Conservation (phyloP, 306 rosid species). For the Corylus americana region DNA sequence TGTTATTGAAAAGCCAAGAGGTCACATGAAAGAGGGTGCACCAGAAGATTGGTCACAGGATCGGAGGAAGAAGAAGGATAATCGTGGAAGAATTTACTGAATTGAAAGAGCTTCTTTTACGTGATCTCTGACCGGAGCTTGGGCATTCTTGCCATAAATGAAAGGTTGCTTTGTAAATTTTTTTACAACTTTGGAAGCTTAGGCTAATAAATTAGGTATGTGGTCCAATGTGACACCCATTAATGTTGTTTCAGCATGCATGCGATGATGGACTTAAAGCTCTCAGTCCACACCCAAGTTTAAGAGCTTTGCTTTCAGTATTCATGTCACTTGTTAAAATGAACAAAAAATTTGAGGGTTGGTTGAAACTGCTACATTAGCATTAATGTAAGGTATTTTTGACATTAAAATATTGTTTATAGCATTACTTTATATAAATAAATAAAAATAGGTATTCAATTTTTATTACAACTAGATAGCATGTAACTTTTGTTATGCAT, state of each 20-base stretch:
- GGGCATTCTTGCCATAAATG: conserved; percentile 40
- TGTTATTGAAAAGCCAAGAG: conserved; percentile 13
- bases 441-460: too few relatives aligned
- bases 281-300: neutral
- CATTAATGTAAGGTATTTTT: too few relatives aligned
- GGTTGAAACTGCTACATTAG: too few relatives aligned
- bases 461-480: too few relatives aligned
- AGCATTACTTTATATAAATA: too few relatives aligned
- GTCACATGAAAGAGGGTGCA: conserved; percentile 66
- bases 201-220: conserved; percentile 44
- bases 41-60: conserved; percentile 44
- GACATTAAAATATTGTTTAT: too few relatives aligned
- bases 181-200: conserved; percentile 3
- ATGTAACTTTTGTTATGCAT: too few relatives aligned
- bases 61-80: conserved; percentile 26
- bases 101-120: conserved; percentile 46
- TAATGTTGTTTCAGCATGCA: conserved; percentile 24
- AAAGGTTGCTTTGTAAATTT: conserved; percentile 12
- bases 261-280: neutral
- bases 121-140: conserved; percentile 43
- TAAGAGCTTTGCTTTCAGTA: too few relatives aligned
- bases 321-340: too few relatives aligned
- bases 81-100: conserved; percentile 31
- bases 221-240: conserved; percentile 59
- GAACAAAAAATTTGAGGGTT: too few relatives aligned